Evolutionary conservation across 305 asterid species (phyloP), one percentile per base, ranked within the genome.

Genomic region (Salvia sclarea): DNA sequence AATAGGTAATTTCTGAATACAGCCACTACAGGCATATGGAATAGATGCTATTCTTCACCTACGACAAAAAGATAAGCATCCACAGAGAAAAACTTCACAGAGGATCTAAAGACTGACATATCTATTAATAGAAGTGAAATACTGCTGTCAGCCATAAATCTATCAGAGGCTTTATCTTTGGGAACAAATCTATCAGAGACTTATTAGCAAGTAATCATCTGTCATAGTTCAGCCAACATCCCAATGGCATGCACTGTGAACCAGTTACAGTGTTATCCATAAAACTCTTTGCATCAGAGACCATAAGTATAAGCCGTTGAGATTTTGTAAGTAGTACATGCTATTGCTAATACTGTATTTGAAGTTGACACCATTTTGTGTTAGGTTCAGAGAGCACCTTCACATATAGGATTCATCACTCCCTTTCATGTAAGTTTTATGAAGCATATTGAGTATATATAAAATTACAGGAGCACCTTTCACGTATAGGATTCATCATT

Each of bases 11-110:
- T 30, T 63, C 40, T 48, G 44, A 64, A 44, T 40, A 16, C 14
- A 63, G 40, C 18, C 20, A 28, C 33, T 17, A 47, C 54, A 48
- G 64, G 24, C 35, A 28, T 48, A 59, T 24, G 65, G 53, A 48
- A 54, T 61, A 18, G 41, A 16, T 38, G 71, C 31, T 52, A 24
- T 53, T 13, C 14, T 44, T 43, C 41, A 38, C 62, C 56, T 45
- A 56, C 45, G 5, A 33, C 30, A 24, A 21, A 40, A 37, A 17
- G 57, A 41, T 5, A 43, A 20, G 9, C 9, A 45, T 58, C 20
- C 45, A 24, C 49, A 66, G 24, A 45, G 18, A 38, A 30, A 43
- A 41, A n/a, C 5, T 56, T 17, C 41, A 6, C 21, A n/a, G 11
- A 8, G 55, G 61, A 62, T 37, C 30, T 17, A 43, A 40, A 10